Evolutionary conservation across 768 basidiomycete genomes (phyloP), one percentile per base, ranked within the genome.

Genomic region (Boletus pseudopeckii): DNA sequence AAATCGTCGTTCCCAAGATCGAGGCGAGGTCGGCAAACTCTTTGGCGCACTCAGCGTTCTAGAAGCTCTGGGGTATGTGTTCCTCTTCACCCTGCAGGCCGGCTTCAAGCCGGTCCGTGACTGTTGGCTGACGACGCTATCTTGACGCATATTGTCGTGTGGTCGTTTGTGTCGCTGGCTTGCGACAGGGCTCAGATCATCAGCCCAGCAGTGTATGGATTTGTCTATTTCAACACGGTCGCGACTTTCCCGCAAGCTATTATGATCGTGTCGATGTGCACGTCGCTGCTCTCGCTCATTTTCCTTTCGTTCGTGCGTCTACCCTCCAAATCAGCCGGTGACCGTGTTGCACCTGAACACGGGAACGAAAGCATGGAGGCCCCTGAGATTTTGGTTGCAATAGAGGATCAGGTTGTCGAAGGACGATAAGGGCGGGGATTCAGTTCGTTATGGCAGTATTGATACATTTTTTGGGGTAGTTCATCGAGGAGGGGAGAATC

Each of bases 11-110:
- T 80, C 83, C 3, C 46, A 53, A 39, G 62, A 64, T 36, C 60
- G 59, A 0, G 75, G 75, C 14, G 88, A 92, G 62, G 74, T 77
- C 13, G 93, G 92, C 3, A 77, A 75, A 60, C 74, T 97, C 17
- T 94, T 93, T 63, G 93, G 91, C 13, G 91, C 84, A 4, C 59
- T 94, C 53, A 84, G 85, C 52, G 88, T 94, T 28, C 59, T 92
- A 4, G 82, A 88, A 56, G 83, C 87, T 6, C 64, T 92, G 10
- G 76, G 83, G 83, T 86, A 59, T 43, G 75, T 45, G 18, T 55
- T 48, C 9, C 4, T 20, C 5, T 50, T 42, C 17, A n/a, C 14
- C 17, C 15, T 15, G 20, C 30, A 7, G 2, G 14, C n/a, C 7
- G 7, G 9, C 43, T 36, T 28, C n/a, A 13, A 8, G 24, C 26